These are phyloP conservation scores for Thielaviopsis ethacetica DNA, from an alignment of 2,329 filamentous ascomycete species.

Conservation along the genomic window DNA sequence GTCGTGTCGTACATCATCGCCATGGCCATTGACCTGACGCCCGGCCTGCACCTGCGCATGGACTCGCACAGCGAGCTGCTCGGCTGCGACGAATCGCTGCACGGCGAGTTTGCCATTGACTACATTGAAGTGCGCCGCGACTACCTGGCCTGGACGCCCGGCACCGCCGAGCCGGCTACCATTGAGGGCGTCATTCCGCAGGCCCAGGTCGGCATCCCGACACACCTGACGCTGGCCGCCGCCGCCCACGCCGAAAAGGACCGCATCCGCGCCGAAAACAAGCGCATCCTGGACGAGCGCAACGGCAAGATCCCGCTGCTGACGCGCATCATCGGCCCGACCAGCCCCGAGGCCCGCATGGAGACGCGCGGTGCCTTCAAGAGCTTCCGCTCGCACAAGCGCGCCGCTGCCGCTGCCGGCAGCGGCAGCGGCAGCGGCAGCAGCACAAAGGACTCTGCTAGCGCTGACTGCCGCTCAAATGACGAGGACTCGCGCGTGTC, in stretches of 20 bases:
- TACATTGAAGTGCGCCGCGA: conserved; percentile 80
- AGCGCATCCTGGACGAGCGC: not conserved
- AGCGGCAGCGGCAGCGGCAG: too few relatives aligned
- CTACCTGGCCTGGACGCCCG: conserved; percentile 72
- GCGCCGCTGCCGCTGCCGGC: not conserved
- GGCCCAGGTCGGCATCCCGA: conserved; percentile 56
- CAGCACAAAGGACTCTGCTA: not conserved
- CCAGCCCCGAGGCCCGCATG: not conserved
- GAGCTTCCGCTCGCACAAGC: not conserved
- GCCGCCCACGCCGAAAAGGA: conserved; percentile 14
- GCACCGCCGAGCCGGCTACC: conserved; percentile 31
- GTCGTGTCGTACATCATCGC: conserved; percentile 58
- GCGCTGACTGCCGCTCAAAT: not conserved
- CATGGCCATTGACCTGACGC: conserved; percentile 57
- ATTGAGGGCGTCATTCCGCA: conserved; percentile 26
- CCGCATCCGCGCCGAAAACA: conserved; percentile 8
- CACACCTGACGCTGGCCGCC: conserved; percentile 35
- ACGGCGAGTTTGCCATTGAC: conserved; percentile 80
- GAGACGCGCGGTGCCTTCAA: not conserved
- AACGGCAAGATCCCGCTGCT: conserved; percentile 16
- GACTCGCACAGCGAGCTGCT: conserved; percentile 70
- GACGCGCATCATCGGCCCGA: conserved; percentile 8
- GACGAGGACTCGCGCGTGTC: not conserved
- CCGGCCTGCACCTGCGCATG: conserved; percentile 64
- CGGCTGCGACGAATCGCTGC: conserved; percentile 80